These are phyloP conservation scores for Russula vinacea DNA, from an alignment of 768 basidiomycete genomes.

Conservation along the genomic window DNA sequence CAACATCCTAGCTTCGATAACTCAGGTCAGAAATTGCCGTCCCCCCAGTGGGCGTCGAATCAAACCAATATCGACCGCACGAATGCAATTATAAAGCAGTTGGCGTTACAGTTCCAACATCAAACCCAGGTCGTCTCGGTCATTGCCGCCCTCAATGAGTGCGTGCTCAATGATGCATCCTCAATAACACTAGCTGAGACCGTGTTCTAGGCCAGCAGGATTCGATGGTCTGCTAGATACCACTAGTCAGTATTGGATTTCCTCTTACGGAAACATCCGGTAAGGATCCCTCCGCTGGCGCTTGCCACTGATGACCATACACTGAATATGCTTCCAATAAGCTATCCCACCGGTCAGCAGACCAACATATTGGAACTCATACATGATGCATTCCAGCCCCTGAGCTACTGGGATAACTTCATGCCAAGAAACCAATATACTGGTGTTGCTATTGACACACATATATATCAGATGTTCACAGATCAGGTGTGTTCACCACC, in stretches of 20 bases:
- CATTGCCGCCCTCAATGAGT: slow-evolving; percentile 83
- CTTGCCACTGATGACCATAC: slow-evolving; percentile 19
- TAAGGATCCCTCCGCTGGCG: slow-evolving; percentile 30
- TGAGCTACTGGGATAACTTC: slow-evolving; percentile 67
- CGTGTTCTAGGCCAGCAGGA: slow-evolving; percentile 61
- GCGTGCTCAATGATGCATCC: slow-evolving; percentile 20
- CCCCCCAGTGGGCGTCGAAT: slow-evolving; percentile 68
- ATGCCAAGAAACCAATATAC: slow-evolving; percentile 48
- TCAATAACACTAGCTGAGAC: not conserved
- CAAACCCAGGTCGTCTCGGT: slow-evolving; percentile 54
- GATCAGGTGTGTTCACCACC: slow-evolving; percentile 40
- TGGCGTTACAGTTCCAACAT: slow-evolving; percentile 58
- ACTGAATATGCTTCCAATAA: slow-evolving; percentile 23
- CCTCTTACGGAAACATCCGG: slow-evolving; percentile 75
- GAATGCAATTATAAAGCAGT: slow-evolving; percentile 56
- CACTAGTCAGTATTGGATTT: slow-evolving; percentile 61
- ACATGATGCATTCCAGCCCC: slow-evolving; percentile 76
- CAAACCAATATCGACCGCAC: slow-evolving; percentile 66
- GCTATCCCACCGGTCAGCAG: slow-evolving; percentile 36
- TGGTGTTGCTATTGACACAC: slow-evolving; percentile 77
- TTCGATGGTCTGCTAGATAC: slow-evolving; percentile 52
- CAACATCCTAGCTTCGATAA: slow-evolving; percentile 67
- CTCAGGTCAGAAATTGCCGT: slow-evolving; percentile 61
- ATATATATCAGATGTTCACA: slow-evolving; percentile 76
- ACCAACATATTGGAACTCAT: slow-evolving; percentile 63